Base-by-base conservation (phyloP, 192 early-diverging fungal species). In the Lobosporangium transversale region DNA sequence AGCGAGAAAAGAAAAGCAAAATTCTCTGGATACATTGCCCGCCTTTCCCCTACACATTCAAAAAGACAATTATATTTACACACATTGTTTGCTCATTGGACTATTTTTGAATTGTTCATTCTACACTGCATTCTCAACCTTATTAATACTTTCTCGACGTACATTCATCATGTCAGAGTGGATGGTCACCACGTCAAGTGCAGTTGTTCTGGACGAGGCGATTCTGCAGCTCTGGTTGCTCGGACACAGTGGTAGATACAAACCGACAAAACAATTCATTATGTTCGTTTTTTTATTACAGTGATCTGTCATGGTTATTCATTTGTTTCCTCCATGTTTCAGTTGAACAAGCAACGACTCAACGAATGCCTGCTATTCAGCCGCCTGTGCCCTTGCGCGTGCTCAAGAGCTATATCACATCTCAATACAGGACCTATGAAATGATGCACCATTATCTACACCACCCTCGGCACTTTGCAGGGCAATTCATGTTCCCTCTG, bases 371-470 rank as follows among this genome's bases (percentile, higher is more conserved):
- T 1, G 50, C 57, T 2, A 74, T 73, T 47, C 68, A 70, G 50
- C 65, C 64, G 10, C 69, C 68, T 2, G 79, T 66, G 15, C 47
- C 79, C 17, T 35, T 56, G 40, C 68, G 69, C 45, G 79, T 80
- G 31, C 62, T 80, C 44, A 70, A 67, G 32, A 68, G 58, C 48
- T 71, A 80, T 33, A 67, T 80, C 64, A 65, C 68, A 0, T 71
- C 67, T 7, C 79, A 80, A 37, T 80, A 65, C 53, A 58, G 79
- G 24, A 71, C 68, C 21, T 80, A 70, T 30, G 79, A 80, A 24
- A 56, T 80, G 62, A 70, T 80, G 62, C 68, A 80, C 27, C 79
- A 80, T 21, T 80, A 71, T 56, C 48, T 80, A 10, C 79, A 80
- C 32, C 68, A 80, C 21, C 79, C 79, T 5, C 55, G 79, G 1